Evolutionary conservation across 176 grass and related monocot genomes (phyloP).

Genomic region (Ampelocalamus luodianensis): DNA sequence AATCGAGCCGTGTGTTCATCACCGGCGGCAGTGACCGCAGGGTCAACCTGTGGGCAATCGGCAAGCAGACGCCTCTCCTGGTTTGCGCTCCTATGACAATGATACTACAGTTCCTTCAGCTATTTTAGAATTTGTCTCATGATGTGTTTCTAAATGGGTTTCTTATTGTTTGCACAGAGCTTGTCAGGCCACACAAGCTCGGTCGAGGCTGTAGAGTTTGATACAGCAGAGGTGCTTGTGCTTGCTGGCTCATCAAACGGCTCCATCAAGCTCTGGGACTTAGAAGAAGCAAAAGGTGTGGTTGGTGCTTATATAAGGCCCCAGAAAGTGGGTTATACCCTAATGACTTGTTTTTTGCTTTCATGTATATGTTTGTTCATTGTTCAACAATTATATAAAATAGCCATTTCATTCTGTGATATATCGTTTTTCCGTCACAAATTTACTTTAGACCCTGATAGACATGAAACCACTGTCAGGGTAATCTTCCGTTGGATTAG

Average conservation of each 20-base stretch:
- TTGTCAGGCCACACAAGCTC: slow-evolving; percentile 79
- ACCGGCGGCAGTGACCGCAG: slow-evolving; percentile 80
- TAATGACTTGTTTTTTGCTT: not conserved
- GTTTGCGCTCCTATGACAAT: slow-evolving; percentile 48
- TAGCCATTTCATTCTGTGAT: slow-evolving; percentile 6
- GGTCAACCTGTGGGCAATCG: slow-evolving; percentile 89
- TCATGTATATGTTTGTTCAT: not conserved
- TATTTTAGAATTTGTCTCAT: slow-evolving; percentile 30
- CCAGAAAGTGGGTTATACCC: not conserved
- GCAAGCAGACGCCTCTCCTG: slow-evolving; percentile 76
- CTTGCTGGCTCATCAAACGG: slow-evolving; percentile 91
- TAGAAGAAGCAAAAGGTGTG: slow-evolving; percentile 94
- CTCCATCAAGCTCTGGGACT: slow-evolving; percentile 93
- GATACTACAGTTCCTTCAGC: slow-evolving; percentile 1
- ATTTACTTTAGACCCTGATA: slow-evolving; percentile 34
- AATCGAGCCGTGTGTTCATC: slow-evolving; percentile 83
- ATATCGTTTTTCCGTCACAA: not conserved
- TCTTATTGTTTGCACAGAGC: slow-evolving; percentile 61
- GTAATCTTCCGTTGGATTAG: not conserved
- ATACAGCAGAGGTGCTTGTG: slow-evolving; percentile 89
- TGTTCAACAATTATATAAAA: slow-evolving; percentile 14
- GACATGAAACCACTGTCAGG: not conserved
- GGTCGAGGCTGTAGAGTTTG: slow-evolving; percentile 86
- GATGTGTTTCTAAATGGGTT: slow-evolving; percentile 16
- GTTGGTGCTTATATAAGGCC: slow-evolving; percentile 34